A percentile compares a stretch with the other conserved stretches of the same genome.
Conservation (phyloP, 1,284 basidiomycete genomes). For the Sporisorium graminicola region DNA sequence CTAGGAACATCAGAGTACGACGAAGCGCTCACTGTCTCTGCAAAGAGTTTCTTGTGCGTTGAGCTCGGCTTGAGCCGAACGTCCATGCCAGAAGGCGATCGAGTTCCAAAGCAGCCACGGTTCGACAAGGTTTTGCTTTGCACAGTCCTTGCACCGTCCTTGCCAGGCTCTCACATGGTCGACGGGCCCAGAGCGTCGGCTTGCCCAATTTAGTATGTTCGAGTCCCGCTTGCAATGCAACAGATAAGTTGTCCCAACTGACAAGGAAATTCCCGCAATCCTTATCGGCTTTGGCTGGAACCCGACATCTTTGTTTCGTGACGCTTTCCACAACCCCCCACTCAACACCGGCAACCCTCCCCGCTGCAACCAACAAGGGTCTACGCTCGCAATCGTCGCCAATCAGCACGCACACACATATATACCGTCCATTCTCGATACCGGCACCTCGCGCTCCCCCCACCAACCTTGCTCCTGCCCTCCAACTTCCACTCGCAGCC, state of each 20-base stretch:
- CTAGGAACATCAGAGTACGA: no score
- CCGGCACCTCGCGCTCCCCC: neutral
- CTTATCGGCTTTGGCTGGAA: conserved; percentile 1
- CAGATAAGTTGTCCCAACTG: neutral
- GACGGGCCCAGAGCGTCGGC: no score
- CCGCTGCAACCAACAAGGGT: conserved; percentile 2
- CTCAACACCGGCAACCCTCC: neutral
- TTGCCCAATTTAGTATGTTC: neutral
- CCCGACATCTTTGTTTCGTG: neutral
- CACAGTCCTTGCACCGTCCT: neutral
- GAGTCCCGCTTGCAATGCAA: neutral
- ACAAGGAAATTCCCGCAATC: neutral
- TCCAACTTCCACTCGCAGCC: no score
- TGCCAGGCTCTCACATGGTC: neutral
- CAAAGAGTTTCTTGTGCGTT: neutral
- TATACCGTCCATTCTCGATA: conserved; percentile 1
- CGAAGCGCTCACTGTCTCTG: neutral
- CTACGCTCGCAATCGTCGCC: neutral
- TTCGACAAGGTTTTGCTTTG: neutral
- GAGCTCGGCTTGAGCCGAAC: neutral
- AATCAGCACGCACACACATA: neutral
- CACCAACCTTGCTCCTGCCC: neutral
- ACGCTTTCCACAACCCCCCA: neutral
- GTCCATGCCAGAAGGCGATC: neutral
- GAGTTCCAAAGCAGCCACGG: neutral